phyloP scores from a whole-genome alignment of 2,329 filamentous ascomycete species.

The Hysterium pulicare region DNA sequence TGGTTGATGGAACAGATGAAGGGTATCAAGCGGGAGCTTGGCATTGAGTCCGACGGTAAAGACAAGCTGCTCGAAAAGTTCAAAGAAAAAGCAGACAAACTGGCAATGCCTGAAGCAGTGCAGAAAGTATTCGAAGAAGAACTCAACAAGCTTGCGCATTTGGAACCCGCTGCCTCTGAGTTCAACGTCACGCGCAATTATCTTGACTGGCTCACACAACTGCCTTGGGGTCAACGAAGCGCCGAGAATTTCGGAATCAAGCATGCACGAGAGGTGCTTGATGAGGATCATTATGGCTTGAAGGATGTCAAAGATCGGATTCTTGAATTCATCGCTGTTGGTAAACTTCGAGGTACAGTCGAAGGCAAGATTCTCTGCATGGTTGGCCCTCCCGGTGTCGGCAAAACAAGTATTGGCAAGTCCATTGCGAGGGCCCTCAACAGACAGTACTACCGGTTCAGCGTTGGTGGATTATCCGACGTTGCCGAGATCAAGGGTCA shows the following conservation, averaged over 20 bases:
- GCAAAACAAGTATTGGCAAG: conserved; percentile 98
- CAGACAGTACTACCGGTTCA: conserved; percentile 96
- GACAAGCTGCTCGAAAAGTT: conserved; percentile 98
- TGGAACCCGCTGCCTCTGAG: conserved; percentile 93
- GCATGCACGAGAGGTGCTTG: conserved; percentile 83
- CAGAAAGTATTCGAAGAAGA: conserved; percentile 98
- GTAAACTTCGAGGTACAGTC: conserved; percentile 92
- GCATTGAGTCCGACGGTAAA: conserved; percentile 95
- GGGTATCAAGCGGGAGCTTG: conserved; percentile 90
- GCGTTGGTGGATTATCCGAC: conserved; percentile 92
- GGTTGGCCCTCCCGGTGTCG: conserved; percentile 93
- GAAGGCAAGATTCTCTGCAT: conserved; percentile 98
- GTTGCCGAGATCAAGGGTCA: conserved; percentile 99
- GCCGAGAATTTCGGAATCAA: conserved; percentile 95
- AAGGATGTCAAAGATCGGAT: conserved; percentile 99
- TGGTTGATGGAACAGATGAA: conserved; percentile 99
- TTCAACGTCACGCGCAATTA: conserved; percentile 99
- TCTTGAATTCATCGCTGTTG: conserved; percentile 95
- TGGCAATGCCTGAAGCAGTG: conserved; percentile 95
- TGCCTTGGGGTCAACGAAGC: conserved; percentile 93
- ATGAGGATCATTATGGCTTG: conserved; percentile 94
- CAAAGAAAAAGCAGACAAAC: conserved; percentile 86
- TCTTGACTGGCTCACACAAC: conserved; percentile 96
- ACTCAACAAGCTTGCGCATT: conserved; percentile 90
- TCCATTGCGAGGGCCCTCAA: conserved; percentile 94